These are phyloP conservation scores for Apiospora kogelbergensis DNA, from an alignment of 2,329 filamentous ascomycete species.

Conservation along the genomic window DNA sequence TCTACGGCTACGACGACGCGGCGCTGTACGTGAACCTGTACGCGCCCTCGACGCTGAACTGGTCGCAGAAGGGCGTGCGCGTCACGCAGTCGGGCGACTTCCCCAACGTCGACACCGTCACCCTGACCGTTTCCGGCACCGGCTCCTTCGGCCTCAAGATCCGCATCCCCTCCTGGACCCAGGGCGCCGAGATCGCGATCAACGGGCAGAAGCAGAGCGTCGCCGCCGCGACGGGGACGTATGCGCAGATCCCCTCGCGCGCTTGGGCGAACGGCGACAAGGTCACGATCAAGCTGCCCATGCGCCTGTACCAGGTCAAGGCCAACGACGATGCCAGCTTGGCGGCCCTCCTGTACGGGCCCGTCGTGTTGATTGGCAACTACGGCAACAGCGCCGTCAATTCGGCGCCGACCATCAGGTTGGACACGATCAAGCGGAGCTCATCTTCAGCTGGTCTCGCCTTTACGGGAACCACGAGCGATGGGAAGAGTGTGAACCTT, in stretches of 20 bases:
- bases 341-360: constrained; percentile 48
- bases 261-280: constrained; percentile 43
- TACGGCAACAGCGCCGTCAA: constrained; percentile 36
- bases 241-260: constrained; percentile 37
- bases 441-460: constrained; percentile 23
- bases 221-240: constrained; percentile 34
- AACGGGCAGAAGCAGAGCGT: constrained; percentile 38
- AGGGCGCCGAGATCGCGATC: constrained; percentile 37
- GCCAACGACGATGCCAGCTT: constrained; percentile 47
- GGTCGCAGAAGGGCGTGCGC: constrained; percentile 39
- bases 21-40: constrained; percentile 51
- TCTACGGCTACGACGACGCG: constrained; percentile 45
- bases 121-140: constrained; percentile 35
- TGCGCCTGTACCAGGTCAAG: constrained; percentile 40
- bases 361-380: constrained; percentile 43
- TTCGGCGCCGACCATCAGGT: constrained; percentile 29
- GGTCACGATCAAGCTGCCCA: constrained; percentile 44
- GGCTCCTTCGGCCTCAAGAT: constrained; percentile 35
- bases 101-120: constrained; percentile 40
- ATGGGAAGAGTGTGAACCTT: constrained; percentile 30
- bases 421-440: constrained; percentile 27
- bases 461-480: constrained; percentile 33
- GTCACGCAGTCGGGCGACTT: constrained; percentile 44
- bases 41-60: constrained; percentile 44
- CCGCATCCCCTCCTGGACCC: constrained; percentile 49